Base-by-base conservation (phyloP, 495 filamentous ascomycete genomes). In the Tirmania nivea region DNA sequence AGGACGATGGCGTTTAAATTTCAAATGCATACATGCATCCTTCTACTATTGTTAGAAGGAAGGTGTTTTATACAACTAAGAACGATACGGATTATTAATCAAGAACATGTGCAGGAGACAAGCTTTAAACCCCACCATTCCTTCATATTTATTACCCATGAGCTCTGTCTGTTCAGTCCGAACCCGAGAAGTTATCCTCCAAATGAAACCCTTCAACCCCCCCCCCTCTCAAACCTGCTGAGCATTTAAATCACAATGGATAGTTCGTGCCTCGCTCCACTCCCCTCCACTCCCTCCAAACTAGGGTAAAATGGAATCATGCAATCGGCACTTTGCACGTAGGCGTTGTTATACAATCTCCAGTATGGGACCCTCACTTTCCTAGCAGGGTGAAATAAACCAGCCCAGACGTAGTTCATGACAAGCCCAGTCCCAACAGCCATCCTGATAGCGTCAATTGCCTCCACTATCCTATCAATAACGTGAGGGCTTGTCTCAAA, bases 401-500 rank as follows among this genome's bases (percentile, higher is more conserved):
- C 92, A 3, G 90, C 88, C 87, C 85, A 95, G 58, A 94, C 78
- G 65, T 99, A 99, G 68, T 96, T 96, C 75, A 96, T 82, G 36
- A 94, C 81, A 21, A 85, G 67, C 1, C 89, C 89, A 0, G 89
- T 82, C 9, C 90, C 90, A 49, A 96, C 80, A 0, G 90, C 87
- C 77, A 94, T 85, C 21, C 92, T 75, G 55, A 96, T 81, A n/a
- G 86, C 90, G 64, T 94, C 88, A 60, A 99, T 88, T 35, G 90
- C 90, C 65, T 96, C 92, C 52, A 95, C 81, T 54, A 99, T 86
- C 10, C 92, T 78, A 66, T 99, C 92, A 59, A 99, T 99, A 57
- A 99, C 92, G 73, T 99, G 92, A 9, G 92, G 92, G 56, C 81
- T 86, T 2, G 92, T 99, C 69, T 99, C 92, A 70, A 95, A 99